Conservation (phyloP, 768 basidiomycete genomes). For the Phaffia tasmanica region DNA sequence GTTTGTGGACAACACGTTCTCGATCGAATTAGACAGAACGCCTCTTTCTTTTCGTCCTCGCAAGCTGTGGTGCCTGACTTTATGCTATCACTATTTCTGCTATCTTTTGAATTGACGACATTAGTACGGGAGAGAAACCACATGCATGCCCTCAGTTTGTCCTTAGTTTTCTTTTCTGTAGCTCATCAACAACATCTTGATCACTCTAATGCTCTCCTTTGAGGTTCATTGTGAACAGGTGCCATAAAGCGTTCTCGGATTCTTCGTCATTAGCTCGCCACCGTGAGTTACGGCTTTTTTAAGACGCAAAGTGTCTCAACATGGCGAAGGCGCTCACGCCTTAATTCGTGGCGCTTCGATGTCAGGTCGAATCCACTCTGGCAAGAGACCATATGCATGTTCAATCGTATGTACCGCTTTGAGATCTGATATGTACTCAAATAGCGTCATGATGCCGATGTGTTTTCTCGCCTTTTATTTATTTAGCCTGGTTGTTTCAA, state of each 20-base stretch:
- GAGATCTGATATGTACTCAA: too few species aligned
- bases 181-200: too few species aligned
- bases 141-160: conserved; percentile 31
- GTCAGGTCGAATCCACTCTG: conserved; percentile 33
- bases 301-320: conserved; percentile 30
- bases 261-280: conserved; percentile 39
- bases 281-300: conserved; percentile 26
- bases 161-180: too few species aligned
- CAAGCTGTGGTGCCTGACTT: neutral
- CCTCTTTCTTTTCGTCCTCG: neutral
- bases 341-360: neutral
- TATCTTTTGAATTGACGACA: too few species aligned
- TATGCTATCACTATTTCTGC: neutral
- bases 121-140: conserved; percentile 39
- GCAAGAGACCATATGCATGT: conserved; percentile 33
- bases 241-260: conserved; percentile 38
- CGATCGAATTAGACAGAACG: neutral
- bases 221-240: conserved; percentile 21
- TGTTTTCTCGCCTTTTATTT: too few species aligned
- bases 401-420: too few species aligned
- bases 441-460: neutral
- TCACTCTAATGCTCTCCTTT: too few species aligned
- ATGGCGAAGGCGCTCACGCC: too few species aligned
- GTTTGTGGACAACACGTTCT: too few species aligned
- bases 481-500: neutral